Evolutionary conservation across 2,329 filamentous ascomycete genomes (phyloP).

Genomic region (Monilinia polystroma): DNA sequence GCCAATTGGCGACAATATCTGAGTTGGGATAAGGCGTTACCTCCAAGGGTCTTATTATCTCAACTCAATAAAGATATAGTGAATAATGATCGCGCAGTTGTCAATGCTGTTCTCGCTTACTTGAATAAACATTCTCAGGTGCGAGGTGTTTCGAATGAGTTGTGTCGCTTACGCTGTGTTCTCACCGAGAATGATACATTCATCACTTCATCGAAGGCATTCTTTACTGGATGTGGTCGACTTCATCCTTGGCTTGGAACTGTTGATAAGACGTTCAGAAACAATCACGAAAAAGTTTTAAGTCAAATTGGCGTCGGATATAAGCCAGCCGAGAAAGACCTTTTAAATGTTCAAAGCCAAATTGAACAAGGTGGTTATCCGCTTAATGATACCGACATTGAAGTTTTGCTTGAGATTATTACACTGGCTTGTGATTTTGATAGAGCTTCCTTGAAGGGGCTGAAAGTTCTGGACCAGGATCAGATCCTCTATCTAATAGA

Average conservation of each 20-base stretch:
- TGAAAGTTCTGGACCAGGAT: slow-evolving; percentile 32
- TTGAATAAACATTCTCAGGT: slow-evolving; percentile 20
- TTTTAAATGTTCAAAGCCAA: slow-evolving; percentile 30
- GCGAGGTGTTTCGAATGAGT: slow-evolving; percentile 23
- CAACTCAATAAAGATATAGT: slow-evolving; percentile 30
- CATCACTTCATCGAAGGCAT: slow-evolving; percentile 28
- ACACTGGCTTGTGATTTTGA: slow-evolving; percentile 28
- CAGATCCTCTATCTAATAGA: slow-evolving; percentile 28
- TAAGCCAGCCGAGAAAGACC: slow-evolving; percentile 28
- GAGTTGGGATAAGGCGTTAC: slow-evolving; percentile 30
- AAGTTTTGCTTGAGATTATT: slow-evolving; percentile 35
- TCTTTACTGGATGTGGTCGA: slow-evolving; percentile 26
- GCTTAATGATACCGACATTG: slow-evolving; percentile 30
- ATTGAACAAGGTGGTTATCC: slow-evolving; percentile 27
- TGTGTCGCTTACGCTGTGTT: slow-evolving; percentile 26
- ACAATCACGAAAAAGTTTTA: slow-evolving; percentile 29
- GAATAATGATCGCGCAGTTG: slow-evolving; percentile 22
- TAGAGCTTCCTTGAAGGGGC: slow-evolving; percentile 15
- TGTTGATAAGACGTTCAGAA: slow-evolving; percentile 31
- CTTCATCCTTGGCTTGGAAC: slow-evolving; percentile 34
- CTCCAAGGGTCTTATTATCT: slow-evolving; percentile 25
- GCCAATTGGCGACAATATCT: slow-evolving; percentile 28
- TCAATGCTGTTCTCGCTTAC: slow-evolving; percentile 31
- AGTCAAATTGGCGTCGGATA: slow-evolving; percentile 29
- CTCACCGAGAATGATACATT: slow-evolving; percentile 22